Evolutionary conservation across 2,329 filamentous ascomycete genomes (phyloP).

Genomic region (Ophiosphaerella narmari): DNA sequence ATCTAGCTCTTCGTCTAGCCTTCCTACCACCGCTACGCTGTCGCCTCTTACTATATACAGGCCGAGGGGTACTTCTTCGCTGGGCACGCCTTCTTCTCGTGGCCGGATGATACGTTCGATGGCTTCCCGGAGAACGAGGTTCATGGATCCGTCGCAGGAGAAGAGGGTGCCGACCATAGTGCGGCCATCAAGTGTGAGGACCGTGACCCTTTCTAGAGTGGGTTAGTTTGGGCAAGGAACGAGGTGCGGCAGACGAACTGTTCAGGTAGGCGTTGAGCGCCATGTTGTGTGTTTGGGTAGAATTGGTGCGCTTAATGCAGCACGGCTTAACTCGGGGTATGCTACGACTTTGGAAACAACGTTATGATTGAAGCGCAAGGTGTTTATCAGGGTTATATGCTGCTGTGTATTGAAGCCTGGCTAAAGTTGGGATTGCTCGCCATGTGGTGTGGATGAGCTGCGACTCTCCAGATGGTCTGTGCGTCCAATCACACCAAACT

Average conservation of each 20-base stretch:
- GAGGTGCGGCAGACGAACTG: conserved; percentile 33
- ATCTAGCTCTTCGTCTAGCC: conserved; percentile 89
- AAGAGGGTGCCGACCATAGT: conserved; percentile 76
- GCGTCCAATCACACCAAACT: conserved; percentile 3
- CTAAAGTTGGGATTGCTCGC: not conserved
- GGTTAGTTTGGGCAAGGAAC: conserved; percentile 11
- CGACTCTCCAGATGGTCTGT: conserved; percentile 8
- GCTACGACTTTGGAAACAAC: not conserved
- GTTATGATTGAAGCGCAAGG: not conserved
- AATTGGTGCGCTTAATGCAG: not conserved
- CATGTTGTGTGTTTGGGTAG: conserved; percentile 31
- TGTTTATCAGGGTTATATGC: no score
- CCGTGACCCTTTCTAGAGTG: conserved; percentile 78
- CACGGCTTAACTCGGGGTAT: not conserved
- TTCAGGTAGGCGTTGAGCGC: conserved; percentile 51
- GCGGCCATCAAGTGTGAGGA: conserved; percentile 90
- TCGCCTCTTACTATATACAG: conserved; percentile 92
- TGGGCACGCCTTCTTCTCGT: conserved; percentile 79
- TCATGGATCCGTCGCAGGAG: conserved; percentile 88
- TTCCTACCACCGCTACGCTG: conserved; percentile 87
- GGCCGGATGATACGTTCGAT: conserved; percentile 89
- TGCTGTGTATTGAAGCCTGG: not conserved
- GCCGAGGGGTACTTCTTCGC: conserved; percentile 79
- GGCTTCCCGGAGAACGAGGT: conserved; percentile 82
- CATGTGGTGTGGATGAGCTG: conserved; percentile 4